Evolutionary conservation across 768 basidiomycete species (phyloP), one percentile per base, ranked within the genome.

Genomic region (Coprinopsis strossmayeri): DNA sequence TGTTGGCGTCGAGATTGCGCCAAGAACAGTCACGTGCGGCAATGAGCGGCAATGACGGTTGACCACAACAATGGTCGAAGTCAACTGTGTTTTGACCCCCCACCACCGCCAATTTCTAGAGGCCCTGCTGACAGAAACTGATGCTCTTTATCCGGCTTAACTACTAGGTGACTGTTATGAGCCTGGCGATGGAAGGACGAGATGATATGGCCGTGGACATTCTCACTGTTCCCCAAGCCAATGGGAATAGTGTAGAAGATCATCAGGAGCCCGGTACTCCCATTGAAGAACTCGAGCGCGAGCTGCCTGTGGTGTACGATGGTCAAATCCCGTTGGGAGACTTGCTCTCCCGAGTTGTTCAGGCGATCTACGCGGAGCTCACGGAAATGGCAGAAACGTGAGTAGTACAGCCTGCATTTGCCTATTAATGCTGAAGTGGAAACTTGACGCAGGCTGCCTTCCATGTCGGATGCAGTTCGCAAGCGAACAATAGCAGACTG

Each of bases 371-470:
- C 64, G 81, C 86, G 20, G 88, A 93, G 59, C 67, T 94, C 32
- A 79, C 79, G 1, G 91, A 90, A 63, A 68, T 89, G 58, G 81
- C 87, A 30, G 92, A 95, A 72, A 91, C 88, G 89, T 93, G 64
- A 17, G 63, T 55, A 35, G 39, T 20, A 28, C n/a, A 28, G 18
- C 37, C 39, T 46, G 48, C 28, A 44, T 48, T 40, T 37, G 49
- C 47, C 35, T 9, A 5, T 38, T 25, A 51, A 30, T 28, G 52
- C 20, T 50, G 48, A 38, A 34, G 34, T 48, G 17, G 34, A 25
- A 25, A n/a, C n/a, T n/a, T n/a, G n/a, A n/a, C n/a, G n/a, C 50
- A 84, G 81, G 15, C 78, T 91, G 71, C 88, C 87, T 37, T 83
- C 84, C 59, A 87, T 86, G 84, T 88, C 87, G 12, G 88, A 91